Evolutionary conservation across 108 stramenopile species (phyloP).

Genomic region (Schizochytrium sp.): DNA sequence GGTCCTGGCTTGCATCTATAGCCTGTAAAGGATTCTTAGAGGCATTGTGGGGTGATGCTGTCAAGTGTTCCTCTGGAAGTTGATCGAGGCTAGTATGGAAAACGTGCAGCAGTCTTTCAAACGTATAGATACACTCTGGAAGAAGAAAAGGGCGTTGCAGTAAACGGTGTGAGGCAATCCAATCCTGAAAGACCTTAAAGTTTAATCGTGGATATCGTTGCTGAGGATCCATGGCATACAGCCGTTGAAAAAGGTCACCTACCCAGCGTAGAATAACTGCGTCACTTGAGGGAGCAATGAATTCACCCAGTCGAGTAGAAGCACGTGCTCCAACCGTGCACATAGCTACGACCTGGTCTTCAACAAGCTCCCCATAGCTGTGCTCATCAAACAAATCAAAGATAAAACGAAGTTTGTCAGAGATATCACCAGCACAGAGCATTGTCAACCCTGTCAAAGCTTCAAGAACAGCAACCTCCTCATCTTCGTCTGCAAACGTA

Average conservation of each 20-base stretch:
- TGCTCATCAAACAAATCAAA: constrained; percentile 5
- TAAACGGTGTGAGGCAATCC: background rate
- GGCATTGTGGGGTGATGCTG: background rate
- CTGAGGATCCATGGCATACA: background rate
- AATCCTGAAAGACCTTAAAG: background rate
- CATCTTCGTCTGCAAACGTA: constrained; percentile 22
- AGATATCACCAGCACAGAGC: background rate
- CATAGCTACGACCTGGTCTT: constrained; percentile 43
- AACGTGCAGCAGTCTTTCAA: background rate
- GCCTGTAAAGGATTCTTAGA: background rate
- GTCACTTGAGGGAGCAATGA: constrained; percentile 3
- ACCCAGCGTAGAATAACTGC: background rate
- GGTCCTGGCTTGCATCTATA: background rate
- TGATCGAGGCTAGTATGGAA: constrained; percentile 1
- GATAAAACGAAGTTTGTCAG: background rate
- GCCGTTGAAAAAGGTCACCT: background rate
- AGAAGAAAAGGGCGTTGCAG: background rate
- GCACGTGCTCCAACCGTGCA: background rate
- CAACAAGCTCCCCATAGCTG: constrained; percentile 17
- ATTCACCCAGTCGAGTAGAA: constrained; percentile 7
- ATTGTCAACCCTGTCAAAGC: constrained; percentile 7
- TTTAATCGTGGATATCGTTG: background rate
- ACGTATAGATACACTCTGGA: constrained; percentile 10
- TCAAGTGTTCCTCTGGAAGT: background rate
- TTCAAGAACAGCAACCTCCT: constrained; percentile 20